Base-by-base conservation (phyloP, 2,329 filamentous ascomycete species). In the Ophiocordyceps polyrhachis-furcata region DNA sequence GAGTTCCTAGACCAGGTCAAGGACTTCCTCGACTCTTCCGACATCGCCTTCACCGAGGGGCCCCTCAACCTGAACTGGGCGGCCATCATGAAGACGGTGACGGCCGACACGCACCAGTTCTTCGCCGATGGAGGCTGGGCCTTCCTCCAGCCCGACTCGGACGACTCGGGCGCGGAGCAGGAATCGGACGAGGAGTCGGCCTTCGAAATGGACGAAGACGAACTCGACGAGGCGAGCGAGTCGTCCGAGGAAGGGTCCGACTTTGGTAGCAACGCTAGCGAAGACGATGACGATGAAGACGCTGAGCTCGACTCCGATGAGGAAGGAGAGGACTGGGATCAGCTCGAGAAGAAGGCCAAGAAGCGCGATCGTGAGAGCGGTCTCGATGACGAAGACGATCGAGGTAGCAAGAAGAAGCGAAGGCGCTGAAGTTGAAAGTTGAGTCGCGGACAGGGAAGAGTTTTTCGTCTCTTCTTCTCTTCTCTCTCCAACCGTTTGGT, bases 41-140 rank as follows among this genome's bases (percentile, higher is more conserved):
- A 98, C 57, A 93, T 98, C 57, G 81, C 91, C 17, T 96, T 81
- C 68, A 83, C 79, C 13, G 93, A 98, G 63, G 91, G 91, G 46
- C 91, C 89, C 1, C 77, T 98, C 53, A 98, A 98, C 67, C 73
- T 98, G 46, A 96, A 96, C 71, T 98, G 91, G 91, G 83, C 84
- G 12, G 94, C 88, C 15, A 98, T 98, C 58, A 98, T 98, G 87
- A 98, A 98, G 73, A 98, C 91, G 0, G 88, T 98, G 23, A 89
- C 83, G 19, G 80, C 83, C 32, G 88, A 98, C 58, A 85, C 91
- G 2, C 89, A 98, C 59, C 77, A 82, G 53, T 98, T 98, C 76
- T 98, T 95, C 62, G 76, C 73, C 4, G 89, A 96, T 51, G 91
- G 93, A 29, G 91, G 91, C 41, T 98, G 91, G 91, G 82, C 78